These are phyloP conservation scores for Alternaria burnsii DNA, from an alignment of 2,329 filamentous ascomycete genomes.

Conservation along the genomic window DNA sequence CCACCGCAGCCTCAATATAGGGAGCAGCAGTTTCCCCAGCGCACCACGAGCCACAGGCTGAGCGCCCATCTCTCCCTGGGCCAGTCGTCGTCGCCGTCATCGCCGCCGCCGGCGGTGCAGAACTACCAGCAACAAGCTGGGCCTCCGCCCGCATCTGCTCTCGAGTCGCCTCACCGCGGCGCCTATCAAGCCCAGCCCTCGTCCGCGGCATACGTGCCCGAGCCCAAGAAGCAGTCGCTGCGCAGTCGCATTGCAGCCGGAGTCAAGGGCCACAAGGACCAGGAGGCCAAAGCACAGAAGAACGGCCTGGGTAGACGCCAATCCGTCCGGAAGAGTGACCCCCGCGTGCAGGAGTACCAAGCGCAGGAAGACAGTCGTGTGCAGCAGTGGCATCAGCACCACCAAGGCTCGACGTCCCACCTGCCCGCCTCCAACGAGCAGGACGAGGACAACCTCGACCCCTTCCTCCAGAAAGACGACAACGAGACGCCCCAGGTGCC, in stretches of 20 bases:
- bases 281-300: conserved; percentile 43
- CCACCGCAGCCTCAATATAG: conserved; percentile 29
- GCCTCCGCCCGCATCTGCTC: conserved; percentile 32
- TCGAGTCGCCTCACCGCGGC: conserved; percentile 35
- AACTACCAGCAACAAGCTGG: conserved; percentile 37
- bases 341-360: conserved; percentile 38
- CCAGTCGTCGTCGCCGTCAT: conserved; percentile 25
- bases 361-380: conserved; percentile 35
- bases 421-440: conserved; percentile 49
- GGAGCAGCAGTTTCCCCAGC: conserved; percentile 38
- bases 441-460: conserved; percentile 50
- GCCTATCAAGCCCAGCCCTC: conserved; percentile 36
- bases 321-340: conserved; percentile 50
- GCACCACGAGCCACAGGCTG: conserved; percentile 44
- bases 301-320: conserved; percentile 43
- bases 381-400: conserved; percentile 40
- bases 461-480: conserved; percentile 48
- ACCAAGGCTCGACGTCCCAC: conserved; percentile 44
- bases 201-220: conserved; percentile 21
- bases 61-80: conserved; percentile 40
- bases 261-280: conserved; percentile 44
- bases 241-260: conserved; percentile 45
- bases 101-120: conserved; percentile 28
- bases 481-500: conserved; percentile 43
- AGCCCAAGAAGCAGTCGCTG: conserved; percentile 45